Evolutionary conservation across 169 alveolate genomes (phyloP).

Genomic region (Babesia sp.): DNA sequence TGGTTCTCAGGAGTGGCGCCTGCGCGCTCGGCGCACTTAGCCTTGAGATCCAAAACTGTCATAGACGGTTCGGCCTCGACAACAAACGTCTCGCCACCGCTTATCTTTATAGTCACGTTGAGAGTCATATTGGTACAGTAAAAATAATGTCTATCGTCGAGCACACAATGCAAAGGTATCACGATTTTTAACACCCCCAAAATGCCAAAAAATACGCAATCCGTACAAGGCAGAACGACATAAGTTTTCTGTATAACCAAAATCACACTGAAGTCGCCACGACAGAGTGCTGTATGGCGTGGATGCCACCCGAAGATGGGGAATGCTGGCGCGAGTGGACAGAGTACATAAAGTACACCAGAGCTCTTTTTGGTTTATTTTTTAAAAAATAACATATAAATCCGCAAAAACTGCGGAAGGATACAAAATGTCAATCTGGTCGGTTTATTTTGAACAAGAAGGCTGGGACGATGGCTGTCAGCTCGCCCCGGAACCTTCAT

Average conservation of each 20-base stretch:
- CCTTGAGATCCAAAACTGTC: conserved; percentile 64
- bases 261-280: background rate
- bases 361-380: background rate
- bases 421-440: no score
- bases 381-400: background rate
- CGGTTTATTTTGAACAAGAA: no score
- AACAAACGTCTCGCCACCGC: conserved; percentile 64
- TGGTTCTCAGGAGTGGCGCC: conserved; percentile 65
- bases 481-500: no score
- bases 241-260: background rate
- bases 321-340: background rate
- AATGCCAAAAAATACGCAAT: background rate
- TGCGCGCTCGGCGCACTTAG: conserved; percentile 52
- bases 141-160: background rate
- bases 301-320: conserved; percentile 15
- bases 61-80: conserved; percentile 62
- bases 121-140: conserved; percentile 10
- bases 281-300: background rate
- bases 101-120: conserved; percentile 51
- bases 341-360: background rate
- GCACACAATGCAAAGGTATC: background rate
- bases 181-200: background rate
- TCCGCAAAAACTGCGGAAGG: no score
- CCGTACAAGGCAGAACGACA: background rate
- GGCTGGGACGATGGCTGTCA: no score